Evolutionary conservation across 371 early-diverging fungal genomes (phyloP).

Genomic region (Syncephalastrum racemosum): DNA sequence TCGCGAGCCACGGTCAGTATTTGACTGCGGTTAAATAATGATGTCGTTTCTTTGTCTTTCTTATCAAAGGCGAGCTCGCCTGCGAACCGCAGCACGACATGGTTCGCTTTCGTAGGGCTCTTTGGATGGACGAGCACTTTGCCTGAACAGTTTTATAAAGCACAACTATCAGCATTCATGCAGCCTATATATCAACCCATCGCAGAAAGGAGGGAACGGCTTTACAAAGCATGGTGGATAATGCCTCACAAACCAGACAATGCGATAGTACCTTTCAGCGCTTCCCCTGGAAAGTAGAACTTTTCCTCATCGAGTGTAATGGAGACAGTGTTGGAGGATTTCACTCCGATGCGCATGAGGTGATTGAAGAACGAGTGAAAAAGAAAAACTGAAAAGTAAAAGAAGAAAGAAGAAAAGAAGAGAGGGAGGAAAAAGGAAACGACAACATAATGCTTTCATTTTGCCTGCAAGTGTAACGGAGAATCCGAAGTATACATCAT

Average conservation of each 20-base stretch:
- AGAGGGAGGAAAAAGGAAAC: conserved; percentile 1
- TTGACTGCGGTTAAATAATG: conserved; percentile 29
- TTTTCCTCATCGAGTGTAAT: conserved; percentile 47
- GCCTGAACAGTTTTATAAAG: conserved; percentile 19
- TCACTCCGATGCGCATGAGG: conserved; percentile 1
- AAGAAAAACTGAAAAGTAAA: conserved; percentile 3
- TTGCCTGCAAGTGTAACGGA: conserved; percentile 17
- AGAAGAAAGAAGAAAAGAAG: conserved; percentile 5
- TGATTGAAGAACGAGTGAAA: no score
- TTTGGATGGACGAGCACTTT: conserved; percentile 40
- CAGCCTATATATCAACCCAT: not conserved
- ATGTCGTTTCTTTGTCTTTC: conserved; percentile 37
- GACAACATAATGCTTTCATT: conserved; percentile 5
- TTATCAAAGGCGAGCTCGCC: conserved; percentile 30
- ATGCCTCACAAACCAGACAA: no score
- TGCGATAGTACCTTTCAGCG: conserved; percentile 37
- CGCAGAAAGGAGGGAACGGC: no score
- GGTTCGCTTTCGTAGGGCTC: conserved; percentile 39
- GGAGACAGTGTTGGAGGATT: conserved; percentile 29
- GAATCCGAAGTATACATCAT: conserved; percentile 19
- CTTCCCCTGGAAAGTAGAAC: conserved; percentile 51
- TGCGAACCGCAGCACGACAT: conserved; percentile 33
- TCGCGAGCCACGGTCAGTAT: conserved; percentile 19
- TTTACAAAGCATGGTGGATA: no score
- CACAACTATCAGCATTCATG: not conserved